Percentiles rank a stretch among this genome's conserved stretches.
phyloP scores from a whole-genome alignment of 192 early-diverging fungal genomes.

The Endogone sp. region DNA sequence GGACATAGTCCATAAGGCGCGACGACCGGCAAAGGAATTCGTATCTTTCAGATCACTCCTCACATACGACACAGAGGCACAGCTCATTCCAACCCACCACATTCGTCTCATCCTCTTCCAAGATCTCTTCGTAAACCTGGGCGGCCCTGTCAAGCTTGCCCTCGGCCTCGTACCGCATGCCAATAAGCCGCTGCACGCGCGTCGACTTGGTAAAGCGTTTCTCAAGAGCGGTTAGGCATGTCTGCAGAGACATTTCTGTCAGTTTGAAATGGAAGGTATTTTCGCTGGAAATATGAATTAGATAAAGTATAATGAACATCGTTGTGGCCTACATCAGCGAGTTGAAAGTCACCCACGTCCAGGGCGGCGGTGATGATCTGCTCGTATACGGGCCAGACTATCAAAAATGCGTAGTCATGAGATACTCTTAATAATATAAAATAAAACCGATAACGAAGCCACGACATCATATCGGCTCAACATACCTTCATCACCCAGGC shows the following conservation, averaged over 20 bases:
- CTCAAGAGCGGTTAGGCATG: conserved; percentile 57
- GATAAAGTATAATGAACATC: background rate
- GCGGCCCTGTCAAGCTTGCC: conserved; percentile 68
- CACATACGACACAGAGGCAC: background rate
- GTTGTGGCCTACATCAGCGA: conserved; percentile 47
- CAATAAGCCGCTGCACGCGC: conserved; percentile 69
- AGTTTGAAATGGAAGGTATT: background rate
- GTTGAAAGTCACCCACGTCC: conserved; percentile 64
- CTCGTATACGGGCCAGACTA: conserved; percentile 75
- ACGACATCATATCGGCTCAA: background rate
- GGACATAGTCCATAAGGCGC: background rate
- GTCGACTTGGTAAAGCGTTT: conserved; percentile 62
- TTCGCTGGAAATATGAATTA: too few species aligned
- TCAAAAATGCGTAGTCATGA: too few species aligned
- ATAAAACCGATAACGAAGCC: background rate
- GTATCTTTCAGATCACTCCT: background rate
- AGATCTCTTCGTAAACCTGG: conserved; percentile 67
- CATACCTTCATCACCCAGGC: conserved; percentile 41
- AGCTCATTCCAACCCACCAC: conserved; percentile 39
- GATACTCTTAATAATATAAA: too few species aligned
- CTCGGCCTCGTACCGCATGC: conserved; percentile 74
- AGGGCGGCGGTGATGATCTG: conserved; percentile 78
- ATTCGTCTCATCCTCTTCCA: conserved; percentile 77
- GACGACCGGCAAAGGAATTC: background rate
- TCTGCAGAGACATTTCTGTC: conserved; percentile 34